Conservation (phyloP, 208 protist genomes). For the Leishmania amazonensis region DNA sequence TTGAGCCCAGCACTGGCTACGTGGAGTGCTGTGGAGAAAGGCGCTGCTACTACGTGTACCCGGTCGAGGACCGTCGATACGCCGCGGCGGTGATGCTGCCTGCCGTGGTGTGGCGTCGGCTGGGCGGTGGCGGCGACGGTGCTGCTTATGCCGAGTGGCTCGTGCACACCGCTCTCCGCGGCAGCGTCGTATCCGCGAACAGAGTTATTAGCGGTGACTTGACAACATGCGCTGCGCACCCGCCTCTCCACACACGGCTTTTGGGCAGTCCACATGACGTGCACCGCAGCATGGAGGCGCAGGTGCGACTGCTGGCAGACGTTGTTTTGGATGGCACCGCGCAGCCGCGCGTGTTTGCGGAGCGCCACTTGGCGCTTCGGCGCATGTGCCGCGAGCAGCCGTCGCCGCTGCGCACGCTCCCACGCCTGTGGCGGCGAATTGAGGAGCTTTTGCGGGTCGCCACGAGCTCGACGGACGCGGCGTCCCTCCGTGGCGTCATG, state of each 20-base stretch:
- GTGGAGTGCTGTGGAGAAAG: slow-evolving; percentile 24
- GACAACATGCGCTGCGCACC: slow-evolving; percentile 25
- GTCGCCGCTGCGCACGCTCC: slow-evolving; percentile 35
- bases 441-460: slow-evolving; percentile 44
- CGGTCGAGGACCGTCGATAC: slow-evolving; percentile 58
- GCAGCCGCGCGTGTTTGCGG: slow-evolving; percentile 1
- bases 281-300: slow-evolving; percentile 28
- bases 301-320: slow-evolving; percentile 28
- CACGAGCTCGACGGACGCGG: slow-evolving; percentile 33
- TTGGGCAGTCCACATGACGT: slow-evolving; percentile 31
- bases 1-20: slow-evolving; percentile 11
- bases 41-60: slow-evolving; percentile 43
- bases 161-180: slow-evolving; percentile 45
- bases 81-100: slow-evolving; percentile 45
- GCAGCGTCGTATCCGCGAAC: slow-evolving; percentile 24
- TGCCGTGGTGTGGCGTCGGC: slow-evolving; percentile 30
- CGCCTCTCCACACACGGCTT: slow-evolving; percentile 52
- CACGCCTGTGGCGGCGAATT: slow-evolving; percentile 20
- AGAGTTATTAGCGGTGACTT: not conserved
- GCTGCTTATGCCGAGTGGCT: slow-evolving; percentile 27
- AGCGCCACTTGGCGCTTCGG: slow-evolving; percentile 20
- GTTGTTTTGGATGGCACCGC: not conserved
- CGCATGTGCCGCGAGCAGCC: slow-evolving; percentile 33
- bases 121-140: slow-evolving; percentile 39
- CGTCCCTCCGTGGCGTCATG: slow-evolving; percentile 39